Conservation (phyloP, 2,329 filamentous ascomycete genomes). For the Sporothrix phasma region DNA sequence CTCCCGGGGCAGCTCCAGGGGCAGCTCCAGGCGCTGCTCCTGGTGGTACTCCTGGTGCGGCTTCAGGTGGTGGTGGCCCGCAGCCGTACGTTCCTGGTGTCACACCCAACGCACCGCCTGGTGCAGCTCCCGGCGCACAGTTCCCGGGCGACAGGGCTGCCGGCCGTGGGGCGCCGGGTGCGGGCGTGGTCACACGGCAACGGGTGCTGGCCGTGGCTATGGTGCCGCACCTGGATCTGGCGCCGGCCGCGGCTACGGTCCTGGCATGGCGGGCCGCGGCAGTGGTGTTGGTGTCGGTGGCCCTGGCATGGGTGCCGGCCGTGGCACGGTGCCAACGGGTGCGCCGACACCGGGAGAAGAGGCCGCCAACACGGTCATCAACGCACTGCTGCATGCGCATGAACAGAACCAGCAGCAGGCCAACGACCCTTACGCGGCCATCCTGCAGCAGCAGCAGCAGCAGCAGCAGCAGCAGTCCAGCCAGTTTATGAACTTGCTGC, state of each 20-base stretch:
- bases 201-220: not conserved
- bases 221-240: not conserved
- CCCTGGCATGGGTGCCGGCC: not conserved
- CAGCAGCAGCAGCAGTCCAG: constrained; percentile 9
- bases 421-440: not conserved
- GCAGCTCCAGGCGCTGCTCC: not conserved
- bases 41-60: too few species aligned
- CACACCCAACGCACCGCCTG: not conserved
- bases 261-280: not conserved
- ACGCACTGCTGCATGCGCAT: not conserved
- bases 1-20: not conserved
- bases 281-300: not conserved
- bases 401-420: constrained; percentile 8
- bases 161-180: too few species aligned
- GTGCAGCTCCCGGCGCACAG: not conserved
- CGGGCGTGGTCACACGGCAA: too few species aligned
- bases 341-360: constrained; percentile 6
- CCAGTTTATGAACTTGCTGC: constrained; percentile 9
- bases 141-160: not conserved
- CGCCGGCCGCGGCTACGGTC: not conserved
- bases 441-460: constrained; percentile 9
- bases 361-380: not conserved
- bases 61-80: too few species aligned
- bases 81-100: not conserved
- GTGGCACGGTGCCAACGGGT: not conserved